Evolutionary conservation across 805 yeast species (phyloP).

Genomic region (Candida oleophila): DNA sequence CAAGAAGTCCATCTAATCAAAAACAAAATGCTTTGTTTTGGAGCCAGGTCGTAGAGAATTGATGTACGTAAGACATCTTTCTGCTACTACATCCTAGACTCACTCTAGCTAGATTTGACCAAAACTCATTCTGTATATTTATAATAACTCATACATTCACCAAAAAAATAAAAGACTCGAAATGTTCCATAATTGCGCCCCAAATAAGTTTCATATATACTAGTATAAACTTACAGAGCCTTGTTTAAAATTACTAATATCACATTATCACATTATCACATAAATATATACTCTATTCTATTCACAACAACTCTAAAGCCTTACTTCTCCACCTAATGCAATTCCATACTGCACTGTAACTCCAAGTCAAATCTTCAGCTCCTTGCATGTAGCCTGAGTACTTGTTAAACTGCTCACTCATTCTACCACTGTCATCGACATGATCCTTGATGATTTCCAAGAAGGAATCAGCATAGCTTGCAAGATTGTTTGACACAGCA

Average conservation of each 20-base stretch:
- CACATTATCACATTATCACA: constrained; percentile 1
- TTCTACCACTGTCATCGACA: constrained; percentile 58
- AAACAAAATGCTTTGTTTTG: too few species aligned
- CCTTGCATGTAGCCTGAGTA: constrained; percentile 85
- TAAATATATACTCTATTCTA: background rate
- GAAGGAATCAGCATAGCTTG: constrained; percentile 67
- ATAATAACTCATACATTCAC: background rate
- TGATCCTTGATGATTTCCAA: constrained; percentile 57
- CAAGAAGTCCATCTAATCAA: constrained; percentile 17
- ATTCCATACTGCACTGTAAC: constrained; percentile 75
- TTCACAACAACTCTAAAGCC: background rate
- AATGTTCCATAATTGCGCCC: background rate
- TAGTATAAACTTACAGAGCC: too few species aligned
- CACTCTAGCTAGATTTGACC: background rate
- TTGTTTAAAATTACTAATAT: background rate
- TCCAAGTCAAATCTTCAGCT: constrained; percentile 87
- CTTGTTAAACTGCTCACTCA: constrained; percentile 88
- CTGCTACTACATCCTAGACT: too few species aligned
- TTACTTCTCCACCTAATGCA: constrained; percentile 63
- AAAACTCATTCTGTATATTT: background rate
- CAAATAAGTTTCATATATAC: background rate
- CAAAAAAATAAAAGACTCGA: background rate
- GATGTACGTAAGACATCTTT: too few species aligned
- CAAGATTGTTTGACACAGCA: constrained; percentile 43
- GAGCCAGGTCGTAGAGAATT: too few species aligned